phyloP scores from a whole-genome alignment of 805 yeast genomes.

The Barnettozyma vustinii region DNA sequence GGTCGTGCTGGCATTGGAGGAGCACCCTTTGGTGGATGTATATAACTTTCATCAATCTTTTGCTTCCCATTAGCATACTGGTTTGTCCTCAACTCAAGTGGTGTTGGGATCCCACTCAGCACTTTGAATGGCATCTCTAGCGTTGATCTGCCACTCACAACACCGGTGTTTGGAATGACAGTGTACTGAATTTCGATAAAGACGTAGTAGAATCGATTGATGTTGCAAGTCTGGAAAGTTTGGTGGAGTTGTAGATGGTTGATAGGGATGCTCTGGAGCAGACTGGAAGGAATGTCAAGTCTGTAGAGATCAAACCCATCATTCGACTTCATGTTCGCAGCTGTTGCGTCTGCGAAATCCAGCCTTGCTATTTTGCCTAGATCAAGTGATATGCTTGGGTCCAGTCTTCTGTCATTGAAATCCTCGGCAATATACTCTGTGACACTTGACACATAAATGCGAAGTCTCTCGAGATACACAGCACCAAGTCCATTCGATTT shows the following conservation, averaged over 20 bases:
- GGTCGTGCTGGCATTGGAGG: neutral
- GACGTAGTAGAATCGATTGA: constrained; percentile 40
- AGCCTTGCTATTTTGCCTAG: neutral
- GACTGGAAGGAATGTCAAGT: constrained; percentile 1
- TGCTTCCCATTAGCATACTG: neutral
- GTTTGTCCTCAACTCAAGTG: neutral
- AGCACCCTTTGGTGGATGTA: neutral
- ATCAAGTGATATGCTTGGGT: neutral
- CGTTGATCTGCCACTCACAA: neutral
- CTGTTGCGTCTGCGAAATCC: constrained; percentile 1
- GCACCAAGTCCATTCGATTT: constrained; percentile 6
- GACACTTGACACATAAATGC: neutral
- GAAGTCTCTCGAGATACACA: constrained; percentile 3
- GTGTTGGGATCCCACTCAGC: constrained; percentile 1
- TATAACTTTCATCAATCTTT: neutral
- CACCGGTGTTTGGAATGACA: neutral
- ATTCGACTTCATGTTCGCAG: neutral
- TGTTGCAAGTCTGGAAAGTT: constrained; percentile 49
- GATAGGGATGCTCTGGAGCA: neutral
- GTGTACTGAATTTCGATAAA: constrained; percentile 29
- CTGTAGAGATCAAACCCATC: neutral
- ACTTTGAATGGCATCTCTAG: neutral
- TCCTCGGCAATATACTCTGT: constrained; percentile 1
- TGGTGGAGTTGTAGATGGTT: constrained; percentile 15
- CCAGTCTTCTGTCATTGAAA: neutral